A percentile compares a stretch with the other conserved stretches of the same genome.
phyloP scores from a whole-genome alignment of 805 yeast species.

The Cyberlindnera mrakii region DNA sequence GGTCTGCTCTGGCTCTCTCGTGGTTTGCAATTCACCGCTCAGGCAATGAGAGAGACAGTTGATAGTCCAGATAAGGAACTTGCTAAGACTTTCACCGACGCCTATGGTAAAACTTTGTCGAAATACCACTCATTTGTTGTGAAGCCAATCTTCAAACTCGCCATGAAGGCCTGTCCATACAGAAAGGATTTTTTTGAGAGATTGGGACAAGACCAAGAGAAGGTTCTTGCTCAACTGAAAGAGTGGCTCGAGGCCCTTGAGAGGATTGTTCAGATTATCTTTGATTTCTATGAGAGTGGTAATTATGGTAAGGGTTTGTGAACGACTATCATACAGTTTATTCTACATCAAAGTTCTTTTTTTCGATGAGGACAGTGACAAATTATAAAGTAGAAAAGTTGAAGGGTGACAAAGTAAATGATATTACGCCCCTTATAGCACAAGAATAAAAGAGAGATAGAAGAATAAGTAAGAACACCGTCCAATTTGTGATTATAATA shows the following conservation, averaged over 20 bases:
- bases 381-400: not conserved
- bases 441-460: too few species aligned
- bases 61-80: constrained; percentile 58
- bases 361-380: not conserved
- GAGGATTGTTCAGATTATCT: constrained; percentile 61
- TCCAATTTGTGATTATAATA: not conserved
- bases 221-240: constrained; percentile 57
- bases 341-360: not conserved
- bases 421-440: too few species aligned
- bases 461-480: too few species aligned
- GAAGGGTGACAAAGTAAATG: not conserved
- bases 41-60: constrained; percentile 77
- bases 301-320: constrained; percentile 86
- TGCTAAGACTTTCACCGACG: constrained; percentile 71
- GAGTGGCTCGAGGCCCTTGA: constrained; percentile 77
- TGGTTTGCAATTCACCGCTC: constrained; percentile 88
- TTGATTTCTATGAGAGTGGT: constrained; percentile 71
- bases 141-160: constrained; percentile 84
- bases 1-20: constrained; percentile 83
- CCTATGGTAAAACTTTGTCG: constrained; percentile 75
- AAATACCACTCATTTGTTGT: constrained; percentile 78
- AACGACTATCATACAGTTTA: constrained; percentile 1
- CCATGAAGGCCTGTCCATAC: constrained; percentile 94
- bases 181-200: constrained; percentile 79
- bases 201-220: constrained; percentile 69